Conservation (phyloP, 2,329 filamentous ascomycete genomes). For the Scleromitrula shiraiana region DNA sequence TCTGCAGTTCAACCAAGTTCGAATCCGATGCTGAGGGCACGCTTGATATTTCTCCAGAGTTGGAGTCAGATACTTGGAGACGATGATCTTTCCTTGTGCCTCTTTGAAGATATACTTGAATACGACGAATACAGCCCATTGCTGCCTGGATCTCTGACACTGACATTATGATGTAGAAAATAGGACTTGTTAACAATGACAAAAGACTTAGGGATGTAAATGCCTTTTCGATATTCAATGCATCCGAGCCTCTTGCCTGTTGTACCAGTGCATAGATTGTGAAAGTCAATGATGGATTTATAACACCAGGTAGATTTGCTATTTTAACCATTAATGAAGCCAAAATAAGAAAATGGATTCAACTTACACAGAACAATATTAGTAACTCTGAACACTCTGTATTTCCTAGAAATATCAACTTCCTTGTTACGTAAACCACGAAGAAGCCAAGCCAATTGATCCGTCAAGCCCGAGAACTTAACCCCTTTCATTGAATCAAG, state of each 20-base stretch:
- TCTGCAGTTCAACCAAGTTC: too few species aligned
- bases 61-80: too few species aligned
- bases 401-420: not conserved
- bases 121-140: constrained; percentile 4
- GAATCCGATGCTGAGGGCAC: not conserved
- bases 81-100: not conserved
- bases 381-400: not conserved
- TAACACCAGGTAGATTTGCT: constrained; percentile 1
- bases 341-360: not conserved
- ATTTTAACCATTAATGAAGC: not conserved
- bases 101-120: constrained; percentile 6
- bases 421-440: not conserved
- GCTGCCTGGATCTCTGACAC: not conserved
- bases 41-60: not conserved
- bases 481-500: constrained; percentile 36
- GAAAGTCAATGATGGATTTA: constrained; percentile 2
- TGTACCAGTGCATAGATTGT: constrained; percentile 6
- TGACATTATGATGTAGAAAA: not conserved
- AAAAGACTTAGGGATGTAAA: constrained; percentile 10
- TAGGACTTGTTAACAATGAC: constrained; percentile 2
- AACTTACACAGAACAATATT: not conserved
- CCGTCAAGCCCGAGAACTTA: constrained; percentile 36
- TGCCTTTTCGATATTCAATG: not conserved
- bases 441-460: not conserved
- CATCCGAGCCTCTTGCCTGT: not conserved